Base-by-base conservation (phyloP, 441 rosid genomes). In the Geranium incanum region DNA sequence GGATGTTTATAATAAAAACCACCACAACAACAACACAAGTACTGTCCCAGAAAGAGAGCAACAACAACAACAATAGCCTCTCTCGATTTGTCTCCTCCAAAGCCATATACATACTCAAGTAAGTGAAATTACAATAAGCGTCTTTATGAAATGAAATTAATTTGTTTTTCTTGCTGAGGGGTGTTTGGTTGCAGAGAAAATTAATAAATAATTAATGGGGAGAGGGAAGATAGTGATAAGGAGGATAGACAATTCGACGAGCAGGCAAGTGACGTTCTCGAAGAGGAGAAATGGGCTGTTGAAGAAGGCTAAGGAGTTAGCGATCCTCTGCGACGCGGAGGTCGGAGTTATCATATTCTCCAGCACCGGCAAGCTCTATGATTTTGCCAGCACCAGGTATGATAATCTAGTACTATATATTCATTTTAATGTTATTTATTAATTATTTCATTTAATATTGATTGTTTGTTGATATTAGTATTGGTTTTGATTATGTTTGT, bases 151-250 rank as follows among this genome's bases (percentile, higher is more conserved):
- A 28, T 28, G 0, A 28, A 28, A 28, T 28, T 28, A 21, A 21
- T 21, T 21, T 21, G 21, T 28, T 28, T 28, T 28, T 28, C 3
- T 28, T 28, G 33, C 3, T 4, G 43, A 4, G 43, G 4, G 11
- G 59, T 0, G 19, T 4, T 13, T 45, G 9, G 9, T 18, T 15
- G 67, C 19, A 13, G 16, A 8, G 68, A 12, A 68, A 37, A 21
- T 21, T 21, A 21, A 21, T 21, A 21, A 21, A 28, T 5, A 4
- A 36, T 43, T 6, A 45, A 91, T 89, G 95, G 95, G 92, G 79
- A 87, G 97, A 83, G 94, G 97, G 39, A 89, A 91, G 76, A 87
- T 91, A 71, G 85, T 80, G 78, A 91, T 89, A 68, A 78, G 85
- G 81, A 85, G 94, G 79, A 89, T 89, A 65, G 95, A 91, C 50